These are phyloP conservation scores for Fremontodendron californicum DNA, from an alignment of 345 rosid species.

Conservation along the genomic window DNA sequence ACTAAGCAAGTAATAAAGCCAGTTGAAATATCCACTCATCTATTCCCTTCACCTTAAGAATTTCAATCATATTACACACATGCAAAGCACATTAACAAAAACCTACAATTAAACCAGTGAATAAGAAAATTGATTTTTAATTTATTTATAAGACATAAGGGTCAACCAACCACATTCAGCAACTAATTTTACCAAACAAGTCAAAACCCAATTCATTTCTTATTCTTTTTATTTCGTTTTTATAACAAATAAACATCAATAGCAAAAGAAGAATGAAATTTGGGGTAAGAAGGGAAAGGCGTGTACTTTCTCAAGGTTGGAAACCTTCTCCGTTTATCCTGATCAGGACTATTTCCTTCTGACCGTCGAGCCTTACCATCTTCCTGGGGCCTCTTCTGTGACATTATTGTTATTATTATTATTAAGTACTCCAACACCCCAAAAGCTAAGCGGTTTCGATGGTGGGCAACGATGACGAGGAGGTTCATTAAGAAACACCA, in stretches of 20 bases:
- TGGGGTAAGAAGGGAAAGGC: background rate
- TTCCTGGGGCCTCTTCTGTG: slow-evolving; percentile 85
- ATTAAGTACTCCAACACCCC: slow-evolving; percentile 17
- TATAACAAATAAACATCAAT: background rate
- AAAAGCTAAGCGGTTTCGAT: slow-evolving; percentile 11
- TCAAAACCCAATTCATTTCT: slow-evolving; percentile 4
- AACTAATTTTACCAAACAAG: background rate
- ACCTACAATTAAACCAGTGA: background rate
- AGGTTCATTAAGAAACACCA: slow-evolving; percentile 4
- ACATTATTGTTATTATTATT: slow-evolving; percentile 41
- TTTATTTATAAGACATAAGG: too few species aligned
- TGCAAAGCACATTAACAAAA: background rate
- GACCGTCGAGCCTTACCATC: slow-evolving; percentile 46
- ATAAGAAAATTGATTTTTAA: background rate
- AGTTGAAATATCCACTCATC: background rate
- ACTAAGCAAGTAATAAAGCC: background rate
- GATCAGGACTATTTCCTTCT: slow-evolving; percentile 41
- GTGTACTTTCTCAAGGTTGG: slow-evolving; percentile 50
- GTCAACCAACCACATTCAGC: background rate
- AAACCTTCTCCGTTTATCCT: slow-evolving; percentile 67
- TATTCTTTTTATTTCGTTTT: background rate
- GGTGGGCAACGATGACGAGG: background rate
- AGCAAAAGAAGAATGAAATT: too few species aligned
- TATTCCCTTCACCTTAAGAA: background rate
- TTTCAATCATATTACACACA: background rate